Evolutionary conservation across 257 asterid genomes (phyloP).

Genomic region (Capsicum rhomboideum): DNA sequence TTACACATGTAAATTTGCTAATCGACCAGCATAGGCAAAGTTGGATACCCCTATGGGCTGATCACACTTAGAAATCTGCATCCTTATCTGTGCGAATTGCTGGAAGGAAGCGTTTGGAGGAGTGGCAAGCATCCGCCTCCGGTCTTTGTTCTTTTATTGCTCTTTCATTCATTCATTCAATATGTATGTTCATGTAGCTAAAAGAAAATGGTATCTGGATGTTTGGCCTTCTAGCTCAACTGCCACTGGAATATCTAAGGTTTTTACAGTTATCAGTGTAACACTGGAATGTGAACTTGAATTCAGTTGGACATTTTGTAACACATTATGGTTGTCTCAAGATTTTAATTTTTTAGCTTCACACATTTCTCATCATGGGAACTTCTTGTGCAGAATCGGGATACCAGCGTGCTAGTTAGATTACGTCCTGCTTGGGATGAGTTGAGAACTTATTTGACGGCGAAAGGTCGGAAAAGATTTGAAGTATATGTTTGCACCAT

Average conservation of each 20-base stretch:
- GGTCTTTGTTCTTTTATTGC: background rate
- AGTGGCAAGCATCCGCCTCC: background rate
- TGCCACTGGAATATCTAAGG: background rate
- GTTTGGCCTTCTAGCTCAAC: background rate
- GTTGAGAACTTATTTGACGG: slow-evolving; percentile 72
- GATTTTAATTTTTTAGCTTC: background rate
- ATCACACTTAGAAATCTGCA: background rate
- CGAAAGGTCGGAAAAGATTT: slow-evolving; percentile 92
- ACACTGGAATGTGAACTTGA: background rate
- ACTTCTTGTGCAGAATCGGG: slow-evolving; percentile 63
- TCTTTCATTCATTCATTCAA: background rate
- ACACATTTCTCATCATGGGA: slow-evolving; percentile 12
- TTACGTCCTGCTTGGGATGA: slow-evolving; percentile 99
- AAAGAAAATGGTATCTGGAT: background rate
- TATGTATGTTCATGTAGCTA: background rate
- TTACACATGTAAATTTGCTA: background rate
- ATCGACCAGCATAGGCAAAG: background rate
- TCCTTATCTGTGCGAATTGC: background rate
- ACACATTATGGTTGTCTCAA: background rate
- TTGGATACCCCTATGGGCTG: background rate
- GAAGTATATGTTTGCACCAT: slow-evolving; percentile 96
- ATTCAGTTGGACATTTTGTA: background rate
- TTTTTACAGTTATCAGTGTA: background rate
- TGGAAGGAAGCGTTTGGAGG: background rate
- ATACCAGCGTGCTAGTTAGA: slow-evolving; percentile 92